Evolutionary conservation across 2,329 filamentous ascomycete species (phyloP).

Genomic region (Bipolaris bicolor): DNA sequence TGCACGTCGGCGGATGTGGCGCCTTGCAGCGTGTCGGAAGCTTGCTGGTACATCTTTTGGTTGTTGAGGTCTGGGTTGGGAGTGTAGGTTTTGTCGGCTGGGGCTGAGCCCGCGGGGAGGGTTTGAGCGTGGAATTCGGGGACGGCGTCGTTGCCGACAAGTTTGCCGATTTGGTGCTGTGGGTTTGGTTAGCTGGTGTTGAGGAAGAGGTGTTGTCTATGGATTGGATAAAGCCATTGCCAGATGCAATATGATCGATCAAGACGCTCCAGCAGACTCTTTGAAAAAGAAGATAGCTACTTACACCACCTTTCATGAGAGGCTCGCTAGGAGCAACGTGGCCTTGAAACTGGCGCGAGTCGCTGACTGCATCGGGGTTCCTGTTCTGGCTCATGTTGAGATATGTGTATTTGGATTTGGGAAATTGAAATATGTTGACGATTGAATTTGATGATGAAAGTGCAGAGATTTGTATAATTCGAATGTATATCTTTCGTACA

Average conservation of each 20-base stretch:
- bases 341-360: conserved; percentile 62
- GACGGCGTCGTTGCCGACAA: conserved; percentile 62
- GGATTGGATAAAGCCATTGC: background rate
- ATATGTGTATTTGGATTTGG: conserved; percentile 16
- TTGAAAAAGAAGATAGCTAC: conserved; percentile 26
- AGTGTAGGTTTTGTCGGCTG: conserved; percentile 54
- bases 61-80: conserved; percentile 55
- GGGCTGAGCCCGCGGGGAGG: conserved; percentile 68
- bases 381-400: conserved; percentile 56
- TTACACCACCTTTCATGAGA: conserved; percentile 61
- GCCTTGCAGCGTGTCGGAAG: conserved; percentile 57
- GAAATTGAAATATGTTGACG: background rate
- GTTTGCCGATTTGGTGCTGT: conserved; percentile 68
- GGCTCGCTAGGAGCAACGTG: conserved; percentile 60
- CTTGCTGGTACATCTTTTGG: conserved; percentile 52
- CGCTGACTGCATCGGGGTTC: conserved; percentile 61
- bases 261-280: background rate
- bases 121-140: conserved; percentile 70
- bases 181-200: background rate
- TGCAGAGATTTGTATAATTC: background rate
- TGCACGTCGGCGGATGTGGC: conserved; percentile 62
- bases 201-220: background rate
- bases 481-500: background rate
- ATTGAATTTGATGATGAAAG: background rate
- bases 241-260: background rate